These are phyloP conservation scores for Penicillium sp. DNA, from an alignment of 2,329 filamentous ascomycete genomes.

Conservation along the genomic window DNA sequence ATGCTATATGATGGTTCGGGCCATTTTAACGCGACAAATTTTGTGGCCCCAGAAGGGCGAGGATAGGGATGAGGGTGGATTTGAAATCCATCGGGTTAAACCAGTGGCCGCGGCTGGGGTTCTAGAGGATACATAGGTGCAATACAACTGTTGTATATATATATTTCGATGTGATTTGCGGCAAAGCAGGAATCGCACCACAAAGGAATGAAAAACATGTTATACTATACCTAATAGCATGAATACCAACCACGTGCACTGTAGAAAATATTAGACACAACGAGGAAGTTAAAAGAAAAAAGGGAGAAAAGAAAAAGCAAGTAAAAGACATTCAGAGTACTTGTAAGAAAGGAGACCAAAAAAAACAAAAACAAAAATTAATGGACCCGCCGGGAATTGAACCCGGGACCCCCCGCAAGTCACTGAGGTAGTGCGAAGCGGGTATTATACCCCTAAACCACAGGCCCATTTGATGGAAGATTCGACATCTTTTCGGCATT, in stretches of 20 bases:
- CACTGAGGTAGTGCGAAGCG: slow-evolving; percentile 7
- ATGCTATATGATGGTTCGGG: slow-evolving; percentile 66
- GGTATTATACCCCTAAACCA: slow-evolving; percentile 14
- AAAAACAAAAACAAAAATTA: background rate
- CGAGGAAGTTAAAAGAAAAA: background rate
- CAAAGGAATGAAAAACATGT: background rate
- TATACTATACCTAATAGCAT: background rate
- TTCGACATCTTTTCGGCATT: background rate
- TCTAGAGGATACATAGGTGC: background rate
- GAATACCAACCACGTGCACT: background rate
- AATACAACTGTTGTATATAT: background rate
- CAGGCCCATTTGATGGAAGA: slow-evolving; percentile 7
- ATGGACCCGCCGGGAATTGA: slow-evolving; percentile 15
- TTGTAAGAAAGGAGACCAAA: background rate
- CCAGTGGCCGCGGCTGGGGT: slow-evolving; percentile 19
- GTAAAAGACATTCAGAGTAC: background rate
- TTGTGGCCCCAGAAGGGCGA: slow-evolving; percentile 73
- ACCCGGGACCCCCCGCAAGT: slow-evolving; percentile 15
- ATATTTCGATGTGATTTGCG: background rate
- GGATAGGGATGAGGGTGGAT: slow-evolving; percentile 61
- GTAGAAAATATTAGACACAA: background rate
- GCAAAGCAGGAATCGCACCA: background rate
- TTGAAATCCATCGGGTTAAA: slow-evolving; percentile 39
- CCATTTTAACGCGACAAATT: slow-evolving; percentile 65
- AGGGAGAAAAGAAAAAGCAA: background rate